Base-by-base conservation (phyloP, 2,329 filamentous ascomycete genomes). In the Massarina eburnea region DNA sequence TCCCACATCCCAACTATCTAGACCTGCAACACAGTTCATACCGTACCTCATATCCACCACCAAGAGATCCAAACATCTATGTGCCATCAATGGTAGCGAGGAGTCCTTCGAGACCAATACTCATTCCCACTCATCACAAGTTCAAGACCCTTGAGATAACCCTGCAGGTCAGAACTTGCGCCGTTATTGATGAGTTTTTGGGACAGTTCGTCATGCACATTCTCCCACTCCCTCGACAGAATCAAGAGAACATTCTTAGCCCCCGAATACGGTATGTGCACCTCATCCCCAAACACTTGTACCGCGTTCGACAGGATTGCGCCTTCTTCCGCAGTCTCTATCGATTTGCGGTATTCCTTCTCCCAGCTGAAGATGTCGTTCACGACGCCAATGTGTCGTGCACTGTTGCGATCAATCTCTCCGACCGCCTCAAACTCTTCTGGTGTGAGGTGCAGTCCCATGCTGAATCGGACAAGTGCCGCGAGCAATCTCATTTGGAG, bases 341-440 rank as follows among this genome's bases (percentile, higher is more conserved):
- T 8, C 18, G 54, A 20, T 26, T 52, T 18, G 18, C 43, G 20
- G 43, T 54, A 26, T 47, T 75, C 72, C 51, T 75, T 75, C n/a
- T 73, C 70, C 34, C 46, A 75, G 48, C 62, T 68, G 43, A 55
- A 70, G 46, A 75, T 73, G 46, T 76, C 72, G 54, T 75, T 75
- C 21, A 75, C 54, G 5, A 74, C 52, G 2, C 70, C 68, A 34
- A 75, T 56, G 35, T 74, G 73, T 47, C 68, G 67, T 4, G 62
- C 52, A 45, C 59, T 70, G 46, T 70, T 72, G 22, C 45, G 33
- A 12, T 76, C 71, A 5, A 73, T 40, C 0, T 51, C 30, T 1
- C 46, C 32, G 2, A 66, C 46, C 0, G 41, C 21, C 0, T 41
- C 35, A 0, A 71, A 48, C n/a, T 74, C 68, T 1, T 51, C 45